Base-by-base conservation (phyloP, 176 grass and related monocot genomes). In the Carex parvula region DNA sequence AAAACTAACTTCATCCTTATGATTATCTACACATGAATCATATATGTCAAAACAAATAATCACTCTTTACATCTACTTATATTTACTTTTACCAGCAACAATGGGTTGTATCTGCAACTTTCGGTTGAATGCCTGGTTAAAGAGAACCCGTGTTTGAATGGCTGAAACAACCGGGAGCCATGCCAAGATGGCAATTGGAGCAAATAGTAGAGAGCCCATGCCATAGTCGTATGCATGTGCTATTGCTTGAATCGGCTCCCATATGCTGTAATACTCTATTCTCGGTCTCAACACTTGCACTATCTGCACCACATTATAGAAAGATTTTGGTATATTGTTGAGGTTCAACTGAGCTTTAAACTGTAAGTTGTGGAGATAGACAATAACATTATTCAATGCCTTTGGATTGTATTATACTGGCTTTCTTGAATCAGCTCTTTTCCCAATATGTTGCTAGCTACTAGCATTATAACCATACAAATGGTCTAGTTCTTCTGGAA, bases 61-160 rank as follows among this genome's bases (percentile, higher is more conserved):
- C 55, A 81, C 57, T 64, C 57, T 81, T 62, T 62, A 20, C 18
- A 79, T 68, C 80, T 90, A 93, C 82, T 78, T 91, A 65, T 89
- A 81, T 83, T 93, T 95, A 63, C 86, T 93, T 92, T 95, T 95
- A 37, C 89, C 88, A 26, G 82, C 67, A 68, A 98, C 92, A 75
- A 98, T 91, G 72, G 89, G 93, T 60, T 93, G 92, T 81, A 98
- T 98, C 80, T 95, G 92, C 79, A 95, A 79, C 55, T 92, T 89
- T 39, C 88, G 54, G 18, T 84, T 93, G 67, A 95, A 95, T 64
- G 96, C 96, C 64, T 85, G 90, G 78, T 98, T 93, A 91, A 98
- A 98, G 68, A 98, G 93, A 86, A 98, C 95, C 44, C 93, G 79
- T 57, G 93, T 98, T 88, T 98, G 96, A 68, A 95, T 91, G n/a